Percentiles rank a stretch among this genome's conserved stretches.
Evolutionary conservation across 169 alveolate genomes (phyloP).

Genomic region (Babesia sp.): DNA sequence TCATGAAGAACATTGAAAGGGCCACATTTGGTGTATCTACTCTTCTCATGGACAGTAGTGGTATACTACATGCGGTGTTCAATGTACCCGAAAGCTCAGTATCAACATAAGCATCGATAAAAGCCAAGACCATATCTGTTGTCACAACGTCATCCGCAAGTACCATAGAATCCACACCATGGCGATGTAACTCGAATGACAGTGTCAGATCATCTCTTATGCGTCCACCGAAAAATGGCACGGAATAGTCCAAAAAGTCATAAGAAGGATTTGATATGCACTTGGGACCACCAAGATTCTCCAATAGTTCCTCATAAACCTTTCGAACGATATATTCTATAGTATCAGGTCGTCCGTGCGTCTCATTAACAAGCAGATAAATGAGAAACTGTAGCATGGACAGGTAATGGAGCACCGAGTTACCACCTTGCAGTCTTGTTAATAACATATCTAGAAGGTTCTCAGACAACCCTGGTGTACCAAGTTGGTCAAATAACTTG

Average conservation of each 20-base stretch:
- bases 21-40: conserved; percentile 18
- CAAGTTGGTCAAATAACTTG: background rate
- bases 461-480: background rate
- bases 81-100: background rate
- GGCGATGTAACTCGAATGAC: conserved; percentile 17
- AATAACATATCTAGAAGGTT: background rate
- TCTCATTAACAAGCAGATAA: background rate
- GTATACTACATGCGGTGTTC: background rate
- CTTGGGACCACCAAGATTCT: too few species aligned
- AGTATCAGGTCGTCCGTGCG: background rate
- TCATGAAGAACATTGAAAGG: background rate
- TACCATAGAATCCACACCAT: conserved; percentile 4
- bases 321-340: background rate
- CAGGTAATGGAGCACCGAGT: too few species aligned
- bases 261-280: too few species aligned
- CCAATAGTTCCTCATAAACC: background rate
- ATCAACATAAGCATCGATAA: conserved; percentile 1
- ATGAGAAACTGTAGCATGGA: conserved; percentile 7
- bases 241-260: conserved; percentile 3
- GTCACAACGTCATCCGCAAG: background rate
- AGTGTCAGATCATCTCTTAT: background rate
- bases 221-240: background rate
- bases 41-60: background rate
- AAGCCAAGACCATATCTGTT: background rate
- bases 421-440: too few species aligned